Base-by-base conservation (phyloP, 169 alveolate genomes). In the Neospora caninum region DNA sequence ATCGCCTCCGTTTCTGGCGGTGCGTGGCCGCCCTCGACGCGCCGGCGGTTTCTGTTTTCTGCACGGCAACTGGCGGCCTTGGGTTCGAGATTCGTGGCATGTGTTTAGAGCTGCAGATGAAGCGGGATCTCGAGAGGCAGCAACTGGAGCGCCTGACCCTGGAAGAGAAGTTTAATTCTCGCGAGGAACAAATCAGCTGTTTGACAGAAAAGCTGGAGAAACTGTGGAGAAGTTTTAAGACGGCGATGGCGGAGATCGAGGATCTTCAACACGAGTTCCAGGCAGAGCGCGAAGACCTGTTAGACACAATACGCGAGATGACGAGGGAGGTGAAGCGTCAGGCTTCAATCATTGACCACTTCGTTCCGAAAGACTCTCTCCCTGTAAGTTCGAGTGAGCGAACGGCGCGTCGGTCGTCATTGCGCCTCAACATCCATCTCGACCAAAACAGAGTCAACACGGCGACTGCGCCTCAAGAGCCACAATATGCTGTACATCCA, bases 231-330 rank as follows among this genome's bases (percentile, higher is more conserved):
- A 97, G 97, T 84, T 96, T 95, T 88, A 97, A 96, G 94, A 94
- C 93, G 88, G 96, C 97, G 10, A 95, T 92, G 45, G 93, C 93
- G 38, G 98, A 97, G 92, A 96, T 96, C 87, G 95, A 97, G 69
- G 98, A 97, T 83, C 43, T 97, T 84, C 95, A 96, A 92, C 88
- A 94, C 43, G 98, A 98, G 87, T 94, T 95, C 87, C 97, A 96
- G 87, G 88, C 92, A 36, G 97, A 98, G 93, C 96, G 97, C 36
- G 98, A 96, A 83, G 98, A 97, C n/a, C 88, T 98, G 80, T 87
- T 97, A 64, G 98, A 96, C 36, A 94, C 97, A 29, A 97, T 98
- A 0, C 95, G 96, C 89, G 97, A 94, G 42, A 93, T 97, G 67
- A 93, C 92, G 31, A 94, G 95, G 73, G 97, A 97, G 93, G 91